Base-by-base conservation (phyloP, 2,329 filamentous ascomycete genomes). In the Celoporthe dispersa region DNA sequence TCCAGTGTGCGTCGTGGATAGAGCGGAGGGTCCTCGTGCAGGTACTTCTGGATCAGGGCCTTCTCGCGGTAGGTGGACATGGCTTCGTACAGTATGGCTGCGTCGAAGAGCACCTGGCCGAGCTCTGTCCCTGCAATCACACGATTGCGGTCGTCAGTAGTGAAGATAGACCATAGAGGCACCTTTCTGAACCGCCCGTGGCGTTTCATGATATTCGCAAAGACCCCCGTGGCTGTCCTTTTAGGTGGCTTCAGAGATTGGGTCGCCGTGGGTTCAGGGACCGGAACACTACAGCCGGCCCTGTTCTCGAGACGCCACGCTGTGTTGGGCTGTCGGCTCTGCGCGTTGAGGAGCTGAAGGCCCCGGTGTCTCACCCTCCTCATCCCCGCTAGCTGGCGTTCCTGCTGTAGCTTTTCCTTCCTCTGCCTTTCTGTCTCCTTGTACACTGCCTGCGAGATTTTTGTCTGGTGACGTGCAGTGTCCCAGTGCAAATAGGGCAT, bases 1-100 rank as follows among this genome's bases (percentile, higher is more conserved):
- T 85, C 84, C 0, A 85, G 75, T 0, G 84, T 85, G 0, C 84
- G 75, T 0, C 84, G 78, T 0, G 82, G 80, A 69, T 86, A 84
- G 0, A 81, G 73, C 7, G 79, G 82, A 0, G 80, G 76, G 1
- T 81, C 71, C 0, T 67, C 22, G 19, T 78, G 73, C 0, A 84
- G 74, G 39, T 80, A 81, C 3, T 75, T 72, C 14, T 77, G 69
- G 2, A 82, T 74, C 7, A 83, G 67, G 51, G 72, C 73, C 67
- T 79, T 77, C 63, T 83, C 81, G 0, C 75, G 73, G 35, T 79
- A 78, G 3, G 76, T 78, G 0, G 76, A 69, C 73, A 84, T 82
- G 0, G 77, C 78, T 65, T 82, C 81, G 31, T 78, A 77, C 0
- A 83, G 74, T 0, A 74, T 75, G 0, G 80, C 79, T 0, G 78